Percentiles rank a stretch among this genome's conserved stretches.
Conservation (phyloP, 1,284 basidiomycete genomes). For the Boletus semigastroideus region DNA sequence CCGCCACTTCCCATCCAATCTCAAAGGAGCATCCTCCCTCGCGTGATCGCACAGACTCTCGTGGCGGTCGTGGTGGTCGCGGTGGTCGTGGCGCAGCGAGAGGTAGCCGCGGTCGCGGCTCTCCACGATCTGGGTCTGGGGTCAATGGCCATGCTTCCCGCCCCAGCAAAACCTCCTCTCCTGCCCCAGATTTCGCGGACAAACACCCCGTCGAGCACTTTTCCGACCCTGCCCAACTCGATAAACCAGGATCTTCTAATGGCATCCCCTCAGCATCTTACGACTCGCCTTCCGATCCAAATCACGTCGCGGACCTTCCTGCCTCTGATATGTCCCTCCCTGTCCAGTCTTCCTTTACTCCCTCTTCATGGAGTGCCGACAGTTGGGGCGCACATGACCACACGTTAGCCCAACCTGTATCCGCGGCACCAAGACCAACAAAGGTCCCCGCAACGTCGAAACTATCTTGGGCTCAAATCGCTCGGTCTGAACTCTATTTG, state of each 20-base stretch:
- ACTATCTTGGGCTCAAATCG: constrained; percentile 79
- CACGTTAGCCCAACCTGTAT: constrained; percentile 24
- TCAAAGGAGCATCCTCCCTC: constrained; percentile 48
- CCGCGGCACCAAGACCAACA: constrained; percentile 32
- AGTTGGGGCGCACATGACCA: constrained; percentile 32
- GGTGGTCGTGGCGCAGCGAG: constrained; percentile 61
- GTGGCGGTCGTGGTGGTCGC: constrained; percentile 62
- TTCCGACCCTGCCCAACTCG: constrained; percentile 14
- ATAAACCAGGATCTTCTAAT: constrained; percentile 24
- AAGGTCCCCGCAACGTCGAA: constrained; percentile 70
- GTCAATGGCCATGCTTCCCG: constrained; percentile 34
- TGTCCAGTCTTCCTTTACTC: constrained; percentile 12
- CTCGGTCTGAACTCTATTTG: constrained; percentile 47
- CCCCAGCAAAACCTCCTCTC: constrained; percentile 25
- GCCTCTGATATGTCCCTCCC: constrained; percentile 7
- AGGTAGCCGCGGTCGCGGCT: constrained; percentile 58
- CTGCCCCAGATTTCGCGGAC: constrained; percentile 21
- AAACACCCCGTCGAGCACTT: constrained; percentile 19
- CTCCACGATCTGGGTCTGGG: constrained; percentile 43
- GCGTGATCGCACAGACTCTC: constrained; percentile 55
- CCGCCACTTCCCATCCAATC: constrained; percentile 30
- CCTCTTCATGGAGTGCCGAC: constrained; percentile 24
- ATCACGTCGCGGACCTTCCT: constrained; percentile 12
- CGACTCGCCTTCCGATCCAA: constrained; percentile 16
- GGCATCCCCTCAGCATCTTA: constrained; percentile 3